Base-by-base conservation (phyloP, 2,329 filamentous ascomycete genomes). In the Alternaria ventricosa region DNA sequence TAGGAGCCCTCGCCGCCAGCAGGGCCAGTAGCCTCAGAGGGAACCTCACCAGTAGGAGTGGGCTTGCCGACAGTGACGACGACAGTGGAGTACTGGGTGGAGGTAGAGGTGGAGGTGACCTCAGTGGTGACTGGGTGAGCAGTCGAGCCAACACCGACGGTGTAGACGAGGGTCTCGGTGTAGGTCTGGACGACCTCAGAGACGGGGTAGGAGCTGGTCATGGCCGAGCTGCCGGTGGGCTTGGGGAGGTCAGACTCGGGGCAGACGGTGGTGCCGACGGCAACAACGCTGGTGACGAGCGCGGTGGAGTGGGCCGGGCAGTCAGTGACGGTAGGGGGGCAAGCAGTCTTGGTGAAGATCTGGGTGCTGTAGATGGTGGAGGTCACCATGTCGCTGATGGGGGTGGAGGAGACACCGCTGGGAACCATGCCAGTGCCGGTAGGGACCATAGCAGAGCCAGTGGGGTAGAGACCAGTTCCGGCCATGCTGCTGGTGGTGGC, bases 51-150 rank as follows among this genome's bases (percentile, higher is more conserved):
- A 54, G 56, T 44, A 20, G 58, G 51, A 15, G 47, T 63, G 4
- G 60, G 55, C 60, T 62, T 58, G 28, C 55, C 12, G 23, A 68
- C 43, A 44, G 77, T 78, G 56, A 75, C 36, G 61, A 77, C 62
- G 56, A 78, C 63, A 51, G 77, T 79, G 57, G 70, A 67, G 76
- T 75, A 78, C 64, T 73, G 55, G 55, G 76, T 78, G 59, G 71
- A 68, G 60, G 77, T 81, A 54, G 71, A 70, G 62, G 71, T 75
- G 49, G 70, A 69, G 53, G 64, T 64, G 59, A 78, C 67, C 70
- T 78, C 69, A 33, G 77, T 80, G 63, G 75, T 83, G 64, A 86
- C 74, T 60, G 83, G 80, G 71, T 82, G 84, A 65, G 80, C 83
- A 65, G 73, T 83, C 55, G 78, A 75, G 68, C 80, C 75, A 62